Evolutionary conservation across 2,329 filamentous ascomycete genomes (phyloP), one percentile per base, ranked within the genome.

Genomic region (Cercospora sp.): DNA sequence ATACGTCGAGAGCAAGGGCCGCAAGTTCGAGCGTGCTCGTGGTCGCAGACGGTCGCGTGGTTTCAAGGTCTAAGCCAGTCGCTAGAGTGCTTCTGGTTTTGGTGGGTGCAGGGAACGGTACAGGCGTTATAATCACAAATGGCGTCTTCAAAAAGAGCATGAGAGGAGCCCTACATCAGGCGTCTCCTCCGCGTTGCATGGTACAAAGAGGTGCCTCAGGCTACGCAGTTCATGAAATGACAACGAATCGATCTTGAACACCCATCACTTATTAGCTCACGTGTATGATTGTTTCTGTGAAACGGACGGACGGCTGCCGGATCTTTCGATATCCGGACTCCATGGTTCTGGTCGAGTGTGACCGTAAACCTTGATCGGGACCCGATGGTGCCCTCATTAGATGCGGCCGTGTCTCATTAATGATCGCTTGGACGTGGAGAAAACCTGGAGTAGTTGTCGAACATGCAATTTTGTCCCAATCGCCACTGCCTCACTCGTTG

Each of bases 21-120:
- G 95, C 86, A 99, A 99, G 89, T 99, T 99, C 88, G 96, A 99
- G 91, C 89, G 90, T 80, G 95, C 94, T 80, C 94, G 95, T 95
- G 96, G 95, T 85, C 94, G 95, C 86, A 96, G 95, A 91, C 88
- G 93, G 83, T 98, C 94, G 80, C 90, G 92, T 81, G 95, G 96
- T 89, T 99, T 99, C 94, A 99, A 99, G 93, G 95, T 99, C 83
- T 99, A 97, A 92, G 82, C 65, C 55, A 62, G 62, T 62, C 69
- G 55, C 62, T 67, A 28, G 42, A 59, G 13, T 60, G 20, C 48
- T 64, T 65, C 53, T 66, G 69, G 45, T 60, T 63, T 31, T 51
- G 64, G 67, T 45, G 64, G 57, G 58, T 60, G 66, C 57, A 63
- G 48, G 70, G 66, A 63, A 63, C 63, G 68, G 68, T 64, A 42